phyloP scores from a whole-genome alignment of 768 basidiomycete genomes.

The Boletus rubroflammeus region DNA sequence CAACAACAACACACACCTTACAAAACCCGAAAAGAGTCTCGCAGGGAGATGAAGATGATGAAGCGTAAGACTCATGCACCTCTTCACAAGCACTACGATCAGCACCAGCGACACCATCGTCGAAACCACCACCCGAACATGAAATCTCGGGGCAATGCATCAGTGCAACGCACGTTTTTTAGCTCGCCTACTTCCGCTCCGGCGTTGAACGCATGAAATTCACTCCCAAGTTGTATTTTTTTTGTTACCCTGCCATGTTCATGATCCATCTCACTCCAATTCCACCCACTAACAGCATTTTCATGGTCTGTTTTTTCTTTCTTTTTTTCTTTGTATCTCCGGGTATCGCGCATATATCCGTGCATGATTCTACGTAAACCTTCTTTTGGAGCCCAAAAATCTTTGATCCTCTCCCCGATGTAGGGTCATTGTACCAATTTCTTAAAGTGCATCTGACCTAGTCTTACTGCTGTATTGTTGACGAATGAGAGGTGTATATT shows the following conservation, averaged over 20 bases:
- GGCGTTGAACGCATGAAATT: constrained; percentile 25
- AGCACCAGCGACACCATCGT: constrained; percentile 48
- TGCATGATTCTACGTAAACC: constrained; percentile 12
- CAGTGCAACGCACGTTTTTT: constrained; percentile 48
- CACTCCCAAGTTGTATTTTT: constrained; percentile 22
- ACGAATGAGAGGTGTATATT: constrained; percentile 11
- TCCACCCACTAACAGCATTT: constrained; percentile 14
- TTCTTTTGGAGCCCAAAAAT: constrained; percentile 6
- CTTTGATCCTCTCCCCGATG: neutral
- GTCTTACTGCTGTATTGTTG: constrained; percentile 18
- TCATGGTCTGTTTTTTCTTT: neutral
- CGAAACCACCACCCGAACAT: constrained; percentile 62
- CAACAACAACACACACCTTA: constrained; percentile 35
- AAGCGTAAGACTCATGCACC: constrained; percentile 56
- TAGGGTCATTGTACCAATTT: constrained; percentile 6
- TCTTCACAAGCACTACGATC: constrained; percentile 35
- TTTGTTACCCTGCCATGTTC: constrained; percentile 6
- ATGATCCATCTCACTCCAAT: constrained; percentile 4
- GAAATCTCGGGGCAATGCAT: constrained; percentile 53
- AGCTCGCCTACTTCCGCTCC: constrained; percentile 34
- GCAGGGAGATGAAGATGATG: constrained; percentile 63
- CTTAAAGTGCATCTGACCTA: constrained; percentile 3
- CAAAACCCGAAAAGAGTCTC: constrained; percentile 61
- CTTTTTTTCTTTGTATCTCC: constrained; percentile 15
- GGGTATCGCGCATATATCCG: constrained; percentile 25